Evolutionary conservation across 75 land plant species (phyloP).

Genomic region (Pinus albicaulis): DNA sequence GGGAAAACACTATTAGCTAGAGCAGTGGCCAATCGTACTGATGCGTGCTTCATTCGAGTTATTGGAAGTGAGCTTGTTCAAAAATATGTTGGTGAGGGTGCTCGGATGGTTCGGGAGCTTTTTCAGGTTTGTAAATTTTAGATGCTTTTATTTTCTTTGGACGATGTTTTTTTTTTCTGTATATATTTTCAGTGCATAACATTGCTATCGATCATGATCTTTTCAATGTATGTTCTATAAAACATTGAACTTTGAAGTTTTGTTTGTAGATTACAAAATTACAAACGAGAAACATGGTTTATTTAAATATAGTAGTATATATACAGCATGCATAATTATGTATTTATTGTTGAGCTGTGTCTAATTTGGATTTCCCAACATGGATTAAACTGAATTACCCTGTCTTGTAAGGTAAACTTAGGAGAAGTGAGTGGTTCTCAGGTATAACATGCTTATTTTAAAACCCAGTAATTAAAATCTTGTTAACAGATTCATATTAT

Average conservation of each 20-base stretch:
- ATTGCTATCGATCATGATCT: neutral
- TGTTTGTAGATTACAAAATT: no score
- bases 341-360: no score
- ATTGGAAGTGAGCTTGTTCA: slow-evolving; percentile 99
- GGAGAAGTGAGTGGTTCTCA: no score
- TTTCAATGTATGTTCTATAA: neutral
- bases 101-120: slow-evolving; percentile 97
- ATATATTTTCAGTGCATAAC: neutral
- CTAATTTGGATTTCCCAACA: no score
- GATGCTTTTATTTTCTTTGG: neutral
- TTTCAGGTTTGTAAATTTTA: slow-evolving; percentile 64
- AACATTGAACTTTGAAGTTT: neutral
- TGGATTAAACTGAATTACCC: no score
- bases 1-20: slow-evolving; percentile 96
- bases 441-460: no score
- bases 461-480: no score
- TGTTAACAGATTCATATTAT: no score
- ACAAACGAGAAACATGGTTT: no score
- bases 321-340: no score
- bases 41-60: slow-evolving; percentile 99
- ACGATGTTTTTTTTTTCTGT: neutral
- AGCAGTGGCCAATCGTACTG: slow-evolving; percentile 99
- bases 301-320: no score
- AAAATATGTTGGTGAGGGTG: slow-evolving; percentile 99
- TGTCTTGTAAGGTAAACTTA: no score